phyloP scores from a whole-genome alignment of 257 asterid species.

The Nicotiana tomentosiformis region DNA sequence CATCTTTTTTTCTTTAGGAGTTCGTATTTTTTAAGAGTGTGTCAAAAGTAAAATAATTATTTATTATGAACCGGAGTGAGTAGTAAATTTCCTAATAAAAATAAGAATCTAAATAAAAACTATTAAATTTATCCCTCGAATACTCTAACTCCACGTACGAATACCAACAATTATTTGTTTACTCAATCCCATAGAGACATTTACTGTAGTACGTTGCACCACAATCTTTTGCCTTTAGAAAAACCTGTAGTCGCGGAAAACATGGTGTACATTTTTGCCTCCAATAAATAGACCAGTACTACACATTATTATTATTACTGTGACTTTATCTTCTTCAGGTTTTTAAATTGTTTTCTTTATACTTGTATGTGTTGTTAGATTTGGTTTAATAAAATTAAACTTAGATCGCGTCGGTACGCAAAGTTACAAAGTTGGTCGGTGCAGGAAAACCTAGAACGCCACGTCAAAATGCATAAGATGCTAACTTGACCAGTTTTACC shows the following conservation, averaged over 20 bases:
- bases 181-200: neutral
- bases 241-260: neutral
- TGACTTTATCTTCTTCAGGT: neutral
- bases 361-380: neutral
- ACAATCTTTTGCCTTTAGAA: neutral
- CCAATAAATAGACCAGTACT: too few relatives aligned
- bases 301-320: neutral
- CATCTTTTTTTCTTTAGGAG: too few relatives aligned
- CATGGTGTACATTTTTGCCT: neutral
- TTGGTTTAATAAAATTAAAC: neutral
- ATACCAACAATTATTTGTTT: too few relatives aligned
- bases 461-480: constrained; percentile 32
- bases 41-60: too few relatives aligned
- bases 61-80: too few relatives aligned
- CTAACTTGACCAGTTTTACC: neutral
- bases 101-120: too few relatives aligned
- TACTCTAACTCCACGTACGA: too few relatives aligned
- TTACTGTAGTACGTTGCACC: neutral
- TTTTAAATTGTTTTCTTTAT: neutral
- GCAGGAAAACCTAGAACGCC: constrained; percentile 30
- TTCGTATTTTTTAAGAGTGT: too few relatives aligned
- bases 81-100: too few relatives aligned
- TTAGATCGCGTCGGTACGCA: neutral
- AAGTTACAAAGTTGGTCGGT: constrained; percentile 35
- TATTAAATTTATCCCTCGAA: too few relatives aligned